Evolutionary conservation across 768 basidiomycete species (phyloP), one percentile per base, ranked within the genome.

Genomic region (Pleurotus pulmonarius): DNA sequence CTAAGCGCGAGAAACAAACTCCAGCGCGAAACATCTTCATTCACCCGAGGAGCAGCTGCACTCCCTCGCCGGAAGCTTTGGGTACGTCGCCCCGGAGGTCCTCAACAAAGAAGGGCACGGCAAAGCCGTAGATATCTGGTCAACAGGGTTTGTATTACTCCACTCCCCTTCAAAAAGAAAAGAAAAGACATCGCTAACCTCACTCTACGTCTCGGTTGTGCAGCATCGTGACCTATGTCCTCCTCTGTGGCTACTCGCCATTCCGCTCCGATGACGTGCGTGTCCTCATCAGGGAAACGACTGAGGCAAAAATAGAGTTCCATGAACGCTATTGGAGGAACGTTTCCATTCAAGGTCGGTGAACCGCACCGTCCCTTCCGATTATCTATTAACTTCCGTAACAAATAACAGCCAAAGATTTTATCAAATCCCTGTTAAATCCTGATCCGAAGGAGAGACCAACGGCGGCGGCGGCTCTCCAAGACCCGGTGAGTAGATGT

Each of bases 261-360:
- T 98, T 98, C 78, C 83, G 93, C 43, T 87, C 90, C 0, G 89
- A 92, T 22, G 88, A 94, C 64, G 72, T 83, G 49, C 81, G 82
- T 57, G 82, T 85, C 47, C 80, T 98, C 38, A 77, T 90, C 51
- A 80, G 83, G 26, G 94, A 98, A 69, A 96, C 92, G n/a, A 87
- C 85, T 0, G 83, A 81, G 38, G 94, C 88, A 0, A 86, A 85
- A 63, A 80, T 98, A 46, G 88, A 90, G 61, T 98, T 99, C 68
- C 96, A 98, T 61, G 91, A 94, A 25, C 80, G 86, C 34, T 99
- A 94, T 60, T 99, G 97, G 97, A 83, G 84, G 70, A 97, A 96
- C 58, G 82, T 96, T 39, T 92, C 90, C 2, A 65, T 75, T 2
- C 81, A 87, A 72, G 92, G 92, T 90, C 43, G 34, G 73, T 66